A percentile compares a stretch with the other conserved stretches of the same genome.
Evolutionary conservation across 768 basidiomycete species (phyloP).

Genomic region (Pulveroboletus sp.): DNA sequence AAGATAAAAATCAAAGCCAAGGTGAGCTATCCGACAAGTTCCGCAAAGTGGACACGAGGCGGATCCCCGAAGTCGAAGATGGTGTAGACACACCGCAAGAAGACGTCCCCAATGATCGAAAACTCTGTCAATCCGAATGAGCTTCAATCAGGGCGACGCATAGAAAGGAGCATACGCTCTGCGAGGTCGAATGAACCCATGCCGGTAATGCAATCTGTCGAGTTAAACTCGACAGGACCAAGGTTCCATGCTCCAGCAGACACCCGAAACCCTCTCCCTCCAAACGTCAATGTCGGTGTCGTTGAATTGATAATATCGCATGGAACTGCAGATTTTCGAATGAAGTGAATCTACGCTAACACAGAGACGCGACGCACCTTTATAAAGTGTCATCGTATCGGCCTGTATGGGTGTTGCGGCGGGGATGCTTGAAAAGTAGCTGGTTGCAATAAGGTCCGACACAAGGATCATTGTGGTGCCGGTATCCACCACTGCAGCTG

Average conservation of each 20-base stretch:
- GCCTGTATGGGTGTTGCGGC: slow-evolving; percentile 13
- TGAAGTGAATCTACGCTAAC: neutral
- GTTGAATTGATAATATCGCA: slow-evolving; percentile 14
- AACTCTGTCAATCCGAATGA: slow-evolving; percentile 9
- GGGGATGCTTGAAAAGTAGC: slow-evolving; percentile 22
- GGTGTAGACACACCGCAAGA: slow-evolving; percentile 22
- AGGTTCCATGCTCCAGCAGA: slow-evolving; percentile 34
- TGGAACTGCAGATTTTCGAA: slow-evolving; percentile 9
- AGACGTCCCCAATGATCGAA: slow-evolving; percentile 26
- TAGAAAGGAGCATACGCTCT: slow-evolving; percentile 1
- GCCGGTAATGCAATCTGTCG: slow-evolving; percentile 30
- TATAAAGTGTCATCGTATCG: slow-evolving; percentile 34
- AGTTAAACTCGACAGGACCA: slow-evolving; percentile 22
- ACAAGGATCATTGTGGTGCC: slow-evolving; percentile 24
- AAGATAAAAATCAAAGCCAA: neutral
- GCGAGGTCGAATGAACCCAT: slow-evolving; percentile 9
- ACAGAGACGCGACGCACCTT: slow-evolving; percentile 13
- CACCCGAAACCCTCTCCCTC: slow-evolving; percentile 31
- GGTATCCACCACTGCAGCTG: slow-evolving; percentile 31
- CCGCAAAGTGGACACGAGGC: slow-evolving; percentile 35
- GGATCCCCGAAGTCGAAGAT: slow-evolving; percentile 26
- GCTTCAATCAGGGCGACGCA: neutral
- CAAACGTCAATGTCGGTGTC: slow-evolving; percentile 31
- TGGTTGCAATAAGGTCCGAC: slow-evolving; percentile 12
- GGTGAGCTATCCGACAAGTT: slow-evolving; percentile 4